These are phyloP conservation scores for Ceratobasidium sp. DNA, from an alignment of 1,284 basidiomycete genomes.

Conservation along the genomic window DNA sequence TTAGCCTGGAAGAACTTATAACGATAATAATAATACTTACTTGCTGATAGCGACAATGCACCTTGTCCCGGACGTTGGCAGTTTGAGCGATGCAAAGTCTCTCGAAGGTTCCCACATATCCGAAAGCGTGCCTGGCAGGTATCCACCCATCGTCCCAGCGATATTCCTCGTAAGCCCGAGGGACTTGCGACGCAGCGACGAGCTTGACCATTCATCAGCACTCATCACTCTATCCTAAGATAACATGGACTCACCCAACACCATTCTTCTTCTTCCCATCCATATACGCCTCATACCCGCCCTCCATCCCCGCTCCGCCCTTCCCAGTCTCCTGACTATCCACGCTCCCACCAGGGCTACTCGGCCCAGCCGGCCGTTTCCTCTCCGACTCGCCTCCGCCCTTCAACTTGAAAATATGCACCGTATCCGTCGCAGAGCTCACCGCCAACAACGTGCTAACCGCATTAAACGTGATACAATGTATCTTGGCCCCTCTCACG, in stretches of 20 bases:
- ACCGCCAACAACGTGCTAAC: conserved; percentile 89
- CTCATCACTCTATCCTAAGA: no score
- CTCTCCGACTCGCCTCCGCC: conserved; percentile 52
- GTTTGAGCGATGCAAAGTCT: conserved; percentile 92
- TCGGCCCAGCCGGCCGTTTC: conserved; percentile 44
- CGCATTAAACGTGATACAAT: conserved; percentile 92
- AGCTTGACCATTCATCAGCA: no score
- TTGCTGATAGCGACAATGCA: conserved; percentile 89
- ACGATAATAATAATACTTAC: conserved; percentile 63
- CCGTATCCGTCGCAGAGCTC: conserved; percentile 92
- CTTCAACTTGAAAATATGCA: conserved; percentile 94
- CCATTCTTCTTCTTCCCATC: conserved; percentile 74
- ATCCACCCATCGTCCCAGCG: conserved; percentile 75
- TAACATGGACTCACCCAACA: conserved; percentile 70
- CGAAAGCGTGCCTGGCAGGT: conserved; percentile 90
- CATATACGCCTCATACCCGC: conserved; percentile 81
- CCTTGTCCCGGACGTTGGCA: conserved; percentile 84
- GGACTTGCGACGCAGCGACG: conserved; percentile 47
- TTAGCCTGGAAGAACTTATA: neutral
- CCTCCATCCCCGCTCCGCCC: conserved; percentile 67
- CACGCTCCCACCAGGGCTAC: conserved; percentile 73
- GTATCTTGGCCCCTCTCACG: conserved; percentile 87
- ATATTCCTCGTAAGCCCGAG: conserved; percentile 47
- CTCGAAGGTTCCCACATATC: conserved; percentile 98
- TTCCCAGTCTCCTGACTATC: conserved; percentile 69